A percentile compares a stretch with the other conserved stretches of the same genome.
Evolutionary conservation across 345 rosid genomes (phyloP).

Genomic region (Salix viminalis): DNA sequence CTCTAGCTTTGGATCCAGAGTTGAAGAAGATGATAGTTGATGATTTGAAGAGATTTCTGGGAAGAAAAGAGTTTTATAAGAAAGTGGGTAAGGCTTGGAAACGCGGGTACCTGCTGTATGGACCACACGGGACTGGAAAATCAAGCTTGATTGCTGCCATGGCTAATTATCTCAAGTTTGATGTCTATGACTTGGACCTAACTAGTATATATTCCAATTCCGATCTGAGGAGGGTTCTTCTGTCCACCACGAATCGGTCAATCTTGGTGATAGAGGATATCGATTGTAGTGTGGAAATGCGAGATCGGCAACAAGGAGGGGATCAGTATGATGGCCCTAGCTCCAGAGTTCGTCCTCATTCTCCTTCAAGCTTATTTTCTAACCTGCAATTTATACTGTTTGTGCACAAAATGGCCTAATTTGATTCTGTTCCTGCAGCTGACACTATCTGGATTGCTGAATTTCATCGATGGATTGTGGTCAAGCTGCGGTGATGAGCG

Average conservation of each 20-base stretch:
- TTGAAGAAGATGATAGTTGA: constrained; percentile 36
- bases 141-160: constrained; percentile 59
- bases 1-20: constrained; percentile 40
- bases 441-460: constrained; percentile 12
- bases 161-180: constrained; percentile 55
- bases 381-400: not conserved
- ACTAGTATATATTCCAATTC: constrained; percentile 32
- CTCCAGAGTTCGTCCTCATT: not conserved
- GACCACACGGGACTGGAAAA: constrained; percentile 63
- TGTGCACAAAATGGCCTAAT: not conserved
- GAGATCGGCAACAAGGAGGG: constrained; percentile 7
- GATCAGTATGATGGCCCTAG: too few relatives aligned
- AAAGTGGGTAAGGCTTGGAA: constrained; percentile 61
- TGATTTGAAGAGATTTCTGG: constrained; percentile 47
- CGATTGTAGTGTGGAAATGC: constrained; percentile 34
- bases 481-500: constrained; percentile 28
- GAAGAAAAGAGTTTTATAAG: constrained; percentile 44
- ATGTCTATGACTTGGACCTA: constrained; percentile 54
- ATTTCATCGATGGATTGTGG: constrained; percentile 32
- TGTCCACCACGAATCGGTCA: constrained; percentile 45
- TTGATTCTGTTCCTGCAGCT: not conserved
- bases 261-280: constrained; percentile 57
- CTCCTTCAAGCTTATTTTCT: not conserved
- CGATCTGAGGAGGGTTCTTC: constrained; percentile 35
- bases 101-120: constrained; percentile 50